These are phyloP conservation scores for Phytophthora sp. DNA, from an alignment of 352 stramenopile genomes.

Conservation along the genomic window DNA sequence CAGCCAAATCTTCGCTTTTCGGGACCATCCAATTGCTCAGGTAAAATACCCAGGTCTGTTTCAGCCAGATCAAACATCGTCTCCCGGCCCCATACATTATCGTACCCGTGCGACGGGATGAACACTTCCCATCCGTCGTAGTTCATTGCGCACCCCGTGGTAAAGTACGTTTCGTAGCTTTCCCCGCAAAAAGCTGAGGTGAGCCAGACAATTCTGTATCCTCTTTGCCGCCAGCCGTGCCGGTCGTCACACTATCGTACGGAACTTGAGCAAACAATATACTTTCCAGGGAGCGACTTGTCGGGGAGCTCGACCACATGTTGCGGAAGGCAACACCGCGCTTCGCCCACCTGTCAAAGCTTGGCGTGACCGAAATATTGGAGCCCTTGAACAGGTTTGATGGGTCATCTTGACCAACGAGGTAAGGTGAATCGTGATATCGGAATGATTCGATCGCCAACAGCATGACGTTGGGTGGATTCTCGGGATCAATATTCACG, in stretches of 20 bases:
- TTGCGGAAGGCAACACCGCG: slow-evolving; percentile 49
- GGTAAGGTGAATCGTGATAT: slow-evolving; percentile 48
- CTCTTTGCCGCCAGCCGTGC: not conserved
- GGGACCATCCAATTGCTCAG: not conserved
- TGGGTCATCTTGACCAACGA: slow-evolving; percentile 38
- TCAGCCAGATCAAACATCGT: not conserved
- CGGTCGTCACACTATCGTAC: slow-evolving; percentile 4
- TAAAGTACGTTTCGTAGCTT: not conserved
- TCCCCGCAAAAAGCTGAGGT: not conserved
- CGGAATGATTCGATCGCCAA: slow-evolving; percentile 54
- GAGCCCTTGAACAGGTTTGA: slow-evolving; percentile 30
- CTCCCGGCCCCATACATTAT: not conserved
- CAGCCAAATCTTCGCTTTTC: not conserved
- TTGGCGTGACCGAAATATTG: slow-evolving; percentile 31
- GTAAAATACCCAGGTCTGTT: not conserved
- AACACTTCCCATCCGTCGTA: not conserved
- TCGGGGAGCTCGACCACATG: slow-evolving; percentile 54
- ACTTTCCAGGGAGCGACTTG: slow-evolving; percentile 54
- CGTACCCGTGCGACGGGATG: not conserved
- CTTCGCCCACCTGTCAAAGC: slow-evolving; percentile 51
- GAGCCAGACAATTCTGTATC: not conserved
- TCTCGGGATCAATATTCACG: not conserved
- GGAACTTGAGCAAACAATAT: slow-evolving; percentile 50
- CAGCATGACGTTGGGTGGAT: slow-evolving; percentile 49
- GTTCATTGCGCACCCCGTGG: not conserved